Conservation (phyloP, 805 yeast species). For the Nakazawaea sp. region DNA sequence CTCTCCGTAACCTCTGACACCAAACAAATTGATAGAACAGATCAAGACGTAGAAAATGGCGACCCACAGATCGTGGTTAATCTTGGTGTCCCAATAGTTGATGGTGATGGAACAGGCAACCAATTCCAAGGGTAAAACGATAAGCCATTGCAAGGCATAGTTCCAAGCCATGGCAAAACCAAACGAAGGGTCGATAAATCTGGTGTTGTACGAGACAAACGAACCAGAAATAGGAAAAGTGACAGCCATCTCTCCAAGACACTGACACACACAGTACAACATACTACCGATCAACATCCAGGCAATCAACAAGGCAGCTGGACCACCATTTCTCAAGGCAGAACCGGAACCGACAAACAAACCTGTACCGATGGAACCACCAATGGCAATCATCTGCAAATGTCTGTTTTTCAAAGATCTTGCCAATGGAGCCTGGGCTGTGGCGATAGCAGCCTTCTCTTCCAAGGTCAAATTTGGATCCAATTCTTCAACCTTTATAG, state of each 20-base stretch:
- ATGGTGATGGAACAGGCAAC: conserved; percentile 50
- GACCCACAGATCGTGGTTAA: conserved; percentile 50
- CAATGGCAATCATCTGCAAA: conserved; percentile 75
- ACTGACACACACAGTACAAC: conserved; percentile 58
- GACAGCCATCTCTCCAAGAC: conserved; percentile 58
- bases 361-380: conserved; percentile 83
- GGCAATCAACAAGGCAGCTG: conserved; percentile 61
- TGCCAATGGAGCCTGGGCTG: conserved; percentile 43
- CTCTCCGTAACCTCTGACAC: conserved; percentile 65
- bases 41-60: conserved; percentile 47
- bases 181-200: conserved; percentile 51
- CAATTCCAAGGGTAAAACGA: conserved; percentile 47
- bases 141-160: conserved; percentile 49
- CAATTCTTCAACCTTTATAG: conserved; percentile 25
- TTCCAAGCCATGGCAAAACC: conserved; percentile 61
- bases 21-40: conserved; percentile 47
- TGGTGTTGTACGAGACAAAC: conserved; percentile 51
- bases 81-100: conserved; percentile 35
- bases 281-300: conserved; percentile 53
- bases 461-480: conserved; percentile 37
- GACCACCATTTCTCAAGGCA: conserved; percentile 61
- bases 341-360: conserved; percentile 69
- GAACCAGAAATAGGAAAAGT: conserved; percentile 61
- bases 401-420: conserved; percentile 57
- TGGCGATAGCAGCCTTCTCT: conserved; percentile 38